These are phyloP conservation scores for Larix sibirica DNA, from an alignment of 83 land plant species.

Conservation along the genomic window DNA sequence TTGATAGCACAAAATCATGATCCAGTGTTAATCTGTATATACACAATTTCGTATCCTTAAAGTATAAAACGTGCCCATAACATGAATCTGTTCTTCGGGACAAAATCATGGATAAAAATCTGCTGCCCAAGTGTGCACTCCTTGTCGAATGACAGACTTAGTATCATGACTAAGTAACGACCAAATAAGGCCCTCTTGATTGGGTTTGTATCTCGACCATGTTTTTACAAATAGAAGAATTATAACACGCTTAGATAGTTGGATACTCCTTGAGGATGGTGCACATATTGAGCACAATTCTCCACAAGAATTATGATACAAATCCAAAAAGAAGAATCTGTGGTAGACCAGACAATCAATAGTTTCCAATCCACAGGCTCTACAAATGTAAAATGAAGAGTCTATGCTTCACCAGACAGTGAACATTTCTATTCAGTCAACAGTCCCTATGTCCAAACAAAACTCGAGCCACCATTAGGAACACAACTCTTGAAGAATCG, in stretches of 20 bases:
- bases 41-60: not conserved
- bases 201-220: not conserved
- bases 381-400: too few species aligned
- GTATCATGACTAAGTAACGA: not conserved
- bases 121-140: not conserved
- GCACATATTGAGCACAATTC: not conserved
- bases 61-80: not conserved
- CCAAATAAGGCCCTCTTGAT: not conserved
- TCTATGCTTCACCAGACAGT: not conserved
- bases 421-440: not conserved
- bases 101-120: conserved; percentile 8
- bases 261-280: not conserved
- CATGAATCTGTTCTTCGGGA: not conserved
- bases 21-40: not conserved
- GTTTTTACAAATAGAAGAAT: not conserved
- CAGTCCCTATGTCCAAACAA: too few species aligned
- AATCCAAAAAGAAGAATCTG: not conserved
- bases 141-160: not conserved
- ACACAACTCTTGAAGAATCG: conserved; percentile 45
- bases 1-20: not conserved
- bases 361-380: too few species aligned
- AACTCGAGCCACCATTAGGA: not conserved
- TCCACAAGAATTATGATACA: conserved; percentile 11
- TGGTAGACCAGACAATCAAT: too few species aligned
- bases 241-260: not conserved